A percentile compares a stretch with the other conserved stretches of the same genome.
Evolutionary conservation across 176 grass and related monocot genomes (phyloP).

Genomic region (Poa annua): DNA sequence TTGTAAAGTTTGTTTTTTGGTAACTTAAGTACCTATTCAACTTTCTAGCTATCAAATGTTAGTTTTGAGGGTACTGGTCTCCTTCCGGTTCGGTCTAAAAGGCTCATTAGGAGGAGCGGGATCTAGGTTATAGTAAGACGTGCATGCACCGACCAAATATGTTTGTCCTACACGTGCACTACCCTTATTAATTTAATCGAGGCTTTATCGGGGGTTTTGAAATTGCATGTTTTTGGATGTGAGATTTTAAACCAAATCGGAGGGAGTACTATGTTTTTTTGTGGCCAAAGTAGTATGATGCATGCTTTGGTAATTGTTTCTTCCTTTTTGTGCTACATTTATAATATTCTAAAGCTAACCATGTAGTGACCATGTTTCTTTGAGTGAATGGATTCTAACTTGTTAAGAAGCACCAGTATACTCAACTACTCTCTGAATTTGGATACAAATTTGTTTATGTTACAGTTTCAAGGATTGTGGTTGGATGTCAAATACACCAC

Average conservation of each 20-base stretch:
- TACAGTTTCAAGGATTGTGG: neutral
- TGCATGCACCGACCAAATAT: no score
- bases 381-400: neutral
- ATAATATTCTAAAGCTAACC: constrained; percentile 12
- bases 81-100: no score
- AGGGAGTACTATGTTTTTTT: neutral
- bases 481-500: neutral
- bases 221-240: no score
- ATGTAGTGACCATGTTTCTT: neutral
- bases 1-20: constrained; percentile 32
- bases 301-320: constrained; percentile 29
- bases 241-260: no score
- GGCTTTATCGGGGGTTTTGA: no score
- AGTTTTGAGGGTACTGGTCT: neutral
- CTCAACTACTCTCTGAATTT: neutral
- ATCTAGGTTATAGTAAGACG: no score
- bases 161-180: no score
- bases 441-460: neutral
- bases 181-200: no score
- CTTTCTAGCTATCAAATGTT: constrained; percentile 35
- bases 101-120: no score
- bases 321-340: constrained; percentile 18
- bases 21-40: constrained; percentile 32
- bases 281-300: constrained; percentile 12
- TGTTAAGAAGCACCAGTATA: neutral